Base-by-base conservation (phyloP, 177 flowering plant species). In the Vitis hybrid region DNA sequence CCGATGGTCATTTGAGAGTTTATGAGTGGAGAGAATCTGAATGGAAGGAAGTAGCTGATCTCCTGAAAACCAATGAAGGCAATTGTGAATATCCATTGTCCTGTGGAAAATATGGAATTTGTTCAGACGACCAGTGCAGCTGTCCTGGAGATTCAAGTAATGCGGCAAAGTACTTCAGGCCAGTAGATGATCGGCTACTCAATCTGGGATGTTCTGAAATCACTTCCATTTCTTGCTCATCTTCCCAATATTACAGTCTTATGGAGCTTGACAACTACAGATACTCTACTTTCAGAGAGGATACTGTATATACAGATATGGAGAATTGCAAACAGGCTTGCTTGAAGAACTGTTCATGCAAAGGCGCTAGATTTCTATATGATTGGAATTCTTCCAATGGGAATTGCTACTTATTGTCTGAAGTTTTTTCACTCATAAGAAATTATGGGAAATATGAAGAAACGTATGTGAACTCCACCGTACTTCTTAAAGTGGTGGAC, bases 31-130 rank as follows among this genome's bases (percentile, higher is more conserved):
- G 9, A 41, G 46, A 1, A 4, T 8, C 46, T 41, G 9, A 41
- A 41, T 41, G 46, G 46, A 1, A 41, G 46, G 46, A 41, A 41
- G 46, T 41, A 8, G 1, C 1, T 41, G 46, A 41, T 41, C 46
- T 41, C 46, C 46, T 41, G 46, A 41, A 35, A 5, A 8, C 46
- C 6, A 8, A 35, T 35, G 46, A 35, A 35, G 46, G 52, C 51
- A 14, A n/a, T 8, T 14, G 24, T 54, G 41, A 21, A 20, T 35
- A 11, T 30, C 50, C 52, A 30, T 49, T 15, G 50, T 50, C 17
- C 1, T 70, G 72, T 70, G 72, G 66, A 6, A 51, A 15, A 12
- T 61, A 70, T 62, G 72, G 72, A 10, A 27, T 70, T 15, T 70
- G 72, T 51, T 14, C 60, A 8, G 20, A 70, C 35, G 72, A 52